Conservation (phyloP, 768 basidiomycete species). For the Nevesoporus exiguus region DNA sequence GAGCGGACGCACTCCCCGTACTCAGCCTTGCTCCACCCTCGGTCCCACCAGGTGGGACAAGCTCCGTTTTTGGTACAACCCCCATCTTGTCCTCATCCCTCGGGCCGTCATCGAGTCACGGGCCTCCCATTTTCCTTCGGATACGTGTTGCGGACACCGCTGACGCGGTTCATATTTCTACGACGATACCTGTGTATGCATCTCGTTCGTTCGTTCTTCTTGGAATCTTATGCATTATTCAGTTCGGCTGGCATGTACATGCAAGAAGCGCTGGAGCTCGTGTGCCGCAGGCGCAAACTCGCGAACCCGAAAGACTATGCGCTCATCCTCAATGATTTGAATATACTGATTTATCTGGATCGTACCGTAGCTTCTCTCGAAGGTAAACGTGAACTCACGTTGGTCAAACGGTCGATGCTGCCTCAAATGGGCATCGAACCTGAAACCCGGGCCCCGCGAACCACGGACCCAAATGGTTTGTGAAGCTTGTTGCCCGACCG, state of each 20-base stretch:
- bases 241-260: constrained; percentile 94
- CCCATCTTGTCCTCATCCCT: constrained; percentile 61
- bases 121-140: constrained; percentile 80
- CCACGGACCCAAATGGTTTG: constrained; percentile 90
- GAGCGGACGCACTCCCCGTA: constrained; percentile 44
- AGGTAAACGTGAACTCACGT: constrained; percentile 77
- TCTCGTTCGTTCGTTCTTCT: not conserved
- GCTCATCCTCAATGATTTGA: constrained; percentile 56
- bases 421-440: constrained; percentile 68
- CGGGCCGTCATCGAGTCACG: constrained; percentile 67
- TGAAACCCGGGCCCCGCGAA: constrained; percentile 59
- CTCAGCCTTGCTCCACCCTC: constrained; percentile 39
- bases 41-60: constrained; percentile 39
- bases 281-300: constrained; percentile 68
- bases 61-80: constrained; percentile 47
- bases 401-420: constrained; percentile 77
- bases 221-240: not conserved
- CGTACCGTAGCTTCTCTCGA: constrained; percentile 94
- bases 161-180: constrained; percentile 81
- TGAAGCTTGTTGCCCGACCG: not conserved
- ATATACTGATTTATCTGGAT: constrained; percentile 85
- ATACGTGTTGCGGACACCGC: constrained; percentile 78
- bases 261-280: constrained; percentile 89
- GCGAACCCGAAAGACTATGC: constrained; percentile 78
- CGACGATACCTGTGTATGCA: constrained; percentile 87